Conservation (phyloP, 768 basidiomycete species). For the Termitomyces sp. region DNA sequence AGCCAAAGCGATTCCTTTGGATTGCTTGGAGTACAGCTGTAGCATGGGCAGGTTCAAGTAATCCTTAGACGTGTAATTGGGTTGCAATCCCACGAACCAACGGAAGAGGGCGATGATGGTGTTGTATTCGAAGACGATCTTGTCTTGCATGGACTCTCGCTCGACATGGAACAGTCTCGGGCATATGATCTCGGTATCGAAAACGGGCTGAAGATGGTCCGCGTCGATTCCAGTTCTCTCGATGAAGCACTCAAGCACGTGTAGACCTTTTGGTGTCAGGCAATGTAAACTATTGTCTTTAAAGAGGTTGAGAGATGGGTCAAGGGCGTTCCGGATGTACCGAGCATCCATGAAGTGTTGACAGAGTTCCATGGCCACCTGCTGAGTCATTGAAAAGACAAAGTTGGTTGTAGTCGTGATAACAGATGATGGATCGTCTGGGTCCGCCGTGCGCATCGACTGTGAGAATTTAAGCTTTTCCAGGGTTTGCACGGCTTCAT, state of each 20-base stretch:
- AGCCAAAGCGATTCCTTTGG: constrained; percentile 4
- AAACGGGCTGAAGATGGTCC: constrained; percentile 52
- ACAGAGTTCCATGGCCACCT: constrained; percentile 8
- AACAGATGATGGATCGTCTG: constrained; percentile 3
- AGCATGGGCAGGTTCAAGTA: constrained; percentile 16
- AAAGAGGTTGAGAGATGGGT: constrained; percentile 47
- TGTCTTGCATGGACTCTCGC: constrained; percentile 64
- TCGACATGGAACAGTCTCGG: constrained; percentile 79
- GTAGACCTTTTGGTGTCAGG: constrained; percentile 64
- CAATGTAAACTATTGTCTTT: constrained; percentile 63
- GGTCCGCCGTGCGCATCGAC: constrained; percentile 8
- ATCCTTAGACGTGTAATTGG: constrained; percentile 47
- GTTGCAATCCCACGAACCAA: constrained; percentile 59
- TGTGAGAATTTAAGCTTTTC: constrained; percentile 11
- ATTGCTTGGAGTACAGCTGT: constrained; percentile 1
- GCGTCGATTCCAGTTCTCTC: constrained; percentile 37
- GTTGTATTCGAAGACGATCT: constrained; percentile 64
- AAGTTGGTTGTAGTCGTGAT: constrained; percentile 13
- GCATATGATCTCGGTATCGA: constrained; percentile 68
- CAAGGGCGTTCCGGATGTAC: constrained; percentile 60
- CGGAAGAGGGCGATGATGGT: constrained; percentile 70
- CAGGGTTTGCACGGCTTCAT: constrained; percentile 10
- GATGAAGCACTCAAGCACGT: constrained; percentile 69
- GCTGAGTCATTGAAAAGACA: constrained; percentile 9
- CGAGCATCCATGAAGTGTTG: constrained; percentile 65